Conservation (phyloP, 2,329 filamentous ascomycete genomes). For the Sphaerostilbella broomeana region DNA sequence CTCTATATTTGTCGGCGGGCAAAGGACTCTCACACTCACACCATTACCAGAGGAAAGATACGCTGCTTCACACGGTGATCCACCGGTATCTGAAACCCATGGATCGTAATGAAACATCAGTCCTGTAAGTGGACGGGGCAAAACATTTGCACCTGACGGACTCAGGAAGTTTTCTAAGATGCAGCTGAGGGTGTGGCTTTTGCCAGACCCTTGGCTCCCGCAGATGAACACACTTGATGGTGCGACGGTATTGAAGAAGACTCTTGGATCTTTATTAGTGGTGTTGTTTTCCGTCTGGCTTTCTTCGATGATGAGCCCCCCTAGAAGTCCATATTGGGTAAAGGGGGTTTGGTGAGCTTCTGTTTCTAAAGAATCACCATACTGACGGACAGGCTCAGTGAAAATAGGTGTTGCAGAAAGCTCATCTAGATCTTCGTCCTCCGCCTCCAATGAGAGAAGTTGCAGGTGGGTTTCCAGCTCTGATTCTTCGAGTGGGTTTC, state of each 20-base stretch:
- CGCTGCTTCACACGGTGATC: conserved; percentile 53
- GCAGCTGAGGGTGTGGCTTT: conserved; percentile 54
- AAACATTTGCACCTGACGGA: conserved; percentile 33
- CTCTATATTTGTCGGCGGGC: conserved; percentile 45
- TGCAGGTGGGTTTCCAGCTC: conserved; percentile 4
- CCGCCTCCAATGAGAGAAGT: background rate
- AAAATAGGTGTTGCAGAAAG: conserved; percentile 16
- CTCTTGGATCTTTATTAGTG: conserved; percentile 20
- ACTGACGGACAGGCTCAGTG: conserved; percentile 13
- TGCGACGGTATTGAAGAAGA: conserved; percentile 40
- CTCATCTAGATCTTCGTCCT: conserved; percentile 6
- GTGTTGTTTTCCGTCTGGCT: too few species aligned
- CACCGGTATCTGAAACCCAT: conserved; percentile 41
- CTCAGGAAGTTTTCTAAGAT: conserved; percentile 53
- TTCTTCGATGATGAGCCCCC: background rate
- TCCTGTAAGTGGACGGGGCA: conserved; percentile 49
- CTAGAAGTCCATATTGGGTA: conserved; percentile 19
- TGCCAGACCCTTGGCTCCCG: conserved; percentile 58
- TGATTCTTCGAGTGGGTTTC: background rate
- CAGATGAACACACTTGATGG: conserved; percentile 59
- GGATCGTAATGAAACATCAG: conserved; percentile 61
- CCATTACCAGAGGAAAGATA: conserved; percentile 40
- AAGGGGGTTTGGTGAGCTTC: background rate
- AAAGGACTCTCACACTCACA: conserved; percentile 46
- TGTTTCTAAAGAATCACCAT: background rate